Base-by-base conservation (phyloP, 495 filamentous ascomycete species). In the Xanthoparmelia taractica region DNA sequence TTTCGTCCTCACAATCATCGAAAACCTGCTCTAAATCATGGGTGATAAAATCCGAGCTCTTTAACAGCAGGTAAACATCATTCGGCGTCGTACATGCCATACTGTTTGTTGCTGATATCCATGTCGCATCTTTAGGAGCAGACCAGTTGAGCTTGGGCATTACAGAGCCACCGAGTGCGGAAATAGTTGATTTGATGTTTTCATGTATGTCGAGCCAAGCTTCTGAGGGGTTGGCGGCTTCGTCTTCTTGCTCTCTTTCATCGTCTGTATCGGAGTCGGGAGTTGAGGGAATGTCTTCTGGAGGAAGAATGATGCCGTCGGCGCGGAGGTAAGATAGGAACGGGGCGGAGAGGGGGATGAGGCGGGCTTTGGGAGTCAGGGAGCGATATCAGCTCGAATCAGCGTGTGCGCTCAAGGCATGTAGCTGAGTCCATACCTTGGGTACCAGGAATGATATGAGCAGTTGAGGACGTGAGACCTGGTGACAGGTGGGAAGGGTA, bases 101-200 rank as follows among this genome's bases (percentile, higher is more conserved):
- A 41, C 87, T 92, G 69, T 97, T 97, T 34, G 89, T 91, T 1
- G 90, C 85, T 18, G 82, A 83, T 75, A 98, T 97, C 85, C 90
- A 97, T n/a, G 88, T 89, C 12, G 94, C 95, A 71, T 99, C 94
- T 73, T 97, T 97, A 0, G 94, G 94, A 6, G 89, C 84, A 36
- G 92, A 96, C 94, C 94, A 99, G 78, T 97, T 96, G 31, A 99
- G 78, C 70, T 99, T 99, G 4, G 95, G 95, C 0, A 85, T 83
- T 0, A 92, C 92, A 38, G 84, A 84, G 63, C 94, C 93, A 38
- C 88, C 90, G 0, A 97, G 81, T 61, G 89, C 84, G 5, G 80
- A 69, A 66, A 99, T 96, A 7, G 84, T 87, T 20, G 79, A 72
- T 73, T 86, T 87, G 70, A 99, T 87, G 57, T 82, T 72, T 43